A percentile compares a stretch with the other conserved stretches of the same genome.
phyloP scores from a whole-genome alignment of 208 protist species.

The Leishmania braziliensis region DNA sequence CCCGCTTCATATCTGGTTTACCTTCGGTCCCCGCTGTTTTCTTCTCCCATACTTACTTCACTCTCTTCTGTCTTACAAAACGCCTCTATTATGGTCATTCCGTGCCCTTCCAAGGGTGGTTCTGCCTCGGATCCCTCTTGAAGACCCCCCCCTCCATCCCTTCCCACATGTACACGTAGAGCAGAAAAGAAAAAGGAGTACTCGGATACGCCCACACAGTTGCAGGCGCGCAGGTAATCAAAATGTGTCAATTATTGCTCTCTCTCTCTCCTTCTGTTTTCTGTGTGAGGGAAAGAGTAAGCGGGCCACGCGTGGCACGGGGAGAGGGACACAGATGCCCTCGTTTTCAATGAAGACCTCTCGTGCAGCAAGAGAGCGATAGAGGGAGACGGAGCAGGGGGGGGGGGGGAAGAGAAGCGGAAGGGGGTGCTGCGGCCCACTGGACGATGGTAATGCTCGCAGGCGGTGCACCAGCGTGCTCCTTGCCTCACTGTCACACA shows the following conservation, averaged over 20 bases:
- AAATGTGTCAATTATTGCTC: too few relatives aligned
- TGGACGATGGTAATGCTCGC: neutral
- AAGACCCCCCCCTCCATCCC: neutral
- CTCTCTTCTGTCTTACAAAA: neutral
- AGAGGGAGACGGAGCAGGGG: neutral
- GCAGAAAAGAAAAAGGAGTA: neutral
- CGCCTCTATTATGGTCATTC: neutral
- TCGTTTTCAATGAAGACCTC: neutral
- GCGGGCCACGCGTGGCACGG: too few relatives aligned
- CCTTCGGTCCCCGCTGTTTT: neutral
- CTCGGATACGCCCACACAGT: neutral
- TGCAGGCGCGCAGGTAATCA: neutral
- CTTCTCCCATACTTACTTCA: neutral
- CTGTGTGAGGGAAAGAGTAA: neutral
- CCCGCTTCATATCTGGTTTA: too few relatives aligned
- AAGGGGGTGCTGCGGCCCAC: neutral
- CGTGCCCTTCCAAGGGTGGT: neutral
- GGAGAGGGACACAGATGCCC: neutral
- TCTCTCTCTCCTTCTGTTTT: too few relatives aligned
- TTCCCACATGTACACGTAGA: neutral
- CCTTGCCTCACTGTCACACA: neutral
- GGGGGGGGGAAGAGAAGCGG: neutral
- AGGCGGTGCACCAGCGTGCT: neutral
- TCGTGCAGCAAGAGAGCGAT: neutral
- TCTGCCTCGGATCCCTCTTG: neutral